Conservation (phyloP, 345 rosid species). For the Salix caprea region DNA sequence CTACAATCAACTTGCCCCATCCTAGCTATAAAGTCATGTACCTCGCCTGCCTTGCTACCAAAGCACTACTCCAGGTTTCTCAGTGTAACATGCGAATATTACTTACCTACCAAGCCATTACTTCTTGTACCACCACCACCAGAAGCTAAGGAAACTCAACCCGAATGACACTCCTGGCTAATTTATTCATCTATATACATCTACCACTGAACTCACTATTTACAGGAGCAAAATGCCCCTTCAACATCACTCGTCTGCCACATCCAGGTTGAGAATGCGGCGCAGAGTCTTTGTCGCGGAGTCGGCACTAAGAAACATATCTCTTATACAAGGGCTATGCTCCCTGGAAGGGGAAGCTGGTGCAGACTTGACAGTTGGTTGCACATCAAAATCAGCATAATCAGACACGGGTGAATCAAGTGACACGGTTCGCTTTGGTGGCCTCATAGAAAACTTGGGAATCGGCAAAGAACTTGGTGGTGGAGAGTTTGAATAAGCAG, state of each 20-base stretch:
- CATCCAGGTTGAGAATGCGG: constrained; percentile 89
- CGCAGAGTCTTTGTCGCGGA: constrained; percentile 83
- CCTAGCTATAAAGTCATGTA: neutral
- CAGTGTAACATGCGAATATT: constrained; percentile 24
- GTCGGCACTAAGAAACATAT: constrained; percentile 52
- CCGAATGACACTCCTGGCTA: constrained; percentile 30
- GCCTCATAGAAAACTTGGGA: constrained; percentile 71
- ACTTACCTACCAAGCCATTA: constrained; percentile 34
- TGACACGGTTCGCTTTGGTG: constrained; percentile 57
- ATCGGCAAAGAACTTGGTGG: constrained; percentile 90
- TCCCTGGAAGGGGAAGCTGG: constrained; percentile 80
- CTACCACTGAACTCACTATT: constrained; percentile 45
- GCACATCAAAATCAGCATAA: constrained; percentile 32
- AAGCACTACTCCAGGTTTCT: constrained; percentile 14
- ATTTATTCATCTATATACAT: constrained; percentile 57
- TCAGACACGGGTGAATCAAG: constrained; percentile 48
- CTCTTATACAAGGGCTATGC: constrained; percentile 31
- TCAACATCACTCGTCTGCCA: constrained; percentile 47
- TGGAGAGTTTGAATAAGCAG: constrained; percentile 94
- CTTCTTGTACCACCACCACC: constrained; percentile 24
- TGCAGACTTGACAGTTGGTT: constrained; percentile 65
- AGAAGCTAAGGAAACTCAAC: constrained; percentile 31
- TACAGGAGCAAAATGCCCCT: constrained; percentile 45
- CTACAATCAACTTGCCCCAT: constrained; percentile 8
- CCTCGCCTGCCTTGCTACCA: constrained; percentile 9